These are phyloP conservation scores for Pyrrhoderma lamaoense DNA, from an alignment of 1,284 basidiomycete genomes.

Conservation along the genomic window DNA sequence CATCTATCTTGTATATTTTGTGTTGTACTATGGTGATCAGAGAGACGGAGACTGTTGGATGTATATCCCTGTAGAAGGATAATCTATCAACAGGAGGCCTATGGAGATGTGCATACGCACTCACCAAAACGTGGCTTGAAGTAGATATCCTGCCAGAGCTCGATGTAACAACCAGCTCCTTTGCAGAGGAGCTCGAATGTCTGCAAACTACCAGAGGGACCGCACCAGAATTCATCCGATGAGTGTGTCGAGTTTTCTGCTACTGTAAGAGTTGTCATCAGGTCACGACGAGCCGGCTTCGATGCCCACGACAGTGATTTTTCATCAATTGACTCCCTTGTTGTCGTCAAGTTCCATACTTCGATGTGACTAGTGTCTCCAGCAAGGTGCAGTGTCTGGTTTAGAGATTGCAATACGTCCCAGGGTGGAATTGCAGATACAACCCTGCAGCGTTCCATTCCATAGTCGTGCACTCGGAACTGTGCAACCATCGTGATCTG, in stretches of 20 bases:
- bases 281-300: conserved; percentile 8
- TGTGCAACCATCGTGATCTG: conserved; percentile 18
- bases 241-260: conserved; percentile 11
- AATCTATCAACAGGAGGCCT: neutral
- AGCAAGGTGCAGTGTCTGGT: conserved; percentile 14
- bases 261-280: conserved; percentile 1
- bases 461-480: conserved; percentile 18
- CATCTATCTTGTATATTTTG: too few species aligned
- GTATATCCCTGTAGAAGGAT: conserved; percentile 9
- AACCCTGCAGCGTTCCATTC: conserved; percentile 17
- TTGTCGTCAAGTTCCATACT: conserved; percentile 12
- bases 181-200: conserved; percentile 14
- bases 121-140: conserved; percentile 17
- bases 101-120: neutral
- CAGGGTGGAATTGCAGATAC: conserved; percentile 14
- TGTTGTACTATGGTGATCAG: too few species aligned
- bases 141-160: conserved; percentile 16
- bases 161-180: conserved; percentile 13
- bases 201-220: conserved; percentile 14
- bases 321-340: conserved; percentile 8
- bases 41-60: conserved; percentile 16
- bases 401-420: conserved; percentile 9
- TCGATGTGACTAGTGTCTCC: conserved; percentile 14
- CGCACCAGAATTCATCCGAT: conserved; percentile 18
- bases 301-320: conserved; percentile 14